These are phyloP conservation scores for Otatea glauca DNA, from an alignment of 176 grass and related monocot species.

Conservation along the genomic window DNA sequence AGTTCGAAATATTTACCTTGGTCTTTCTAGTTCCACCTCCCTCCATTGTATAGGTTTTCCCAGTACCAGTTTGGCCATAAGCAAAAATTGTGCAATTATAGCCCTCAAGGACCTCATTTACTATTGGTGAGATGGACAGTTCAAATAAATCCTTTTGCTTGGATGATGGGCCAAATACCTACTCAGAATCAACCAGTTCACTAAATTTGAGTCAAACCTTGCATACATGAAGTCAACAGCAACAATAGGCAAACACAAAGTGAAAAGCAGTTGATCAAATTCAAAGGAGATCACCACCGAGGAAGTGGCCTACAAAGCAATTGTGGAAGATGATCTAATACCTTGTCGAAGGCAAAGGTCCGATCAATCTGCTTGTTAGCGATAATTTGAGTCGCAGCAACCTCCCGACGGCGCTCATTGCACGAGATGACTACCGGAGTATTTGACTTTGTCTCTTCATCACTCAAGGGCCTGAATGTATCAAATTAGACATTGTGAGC, in stretches of 20 bases:
- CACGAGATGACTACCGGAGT: conserved; percentile 93
- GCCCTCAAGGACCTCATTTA: conserved; percentile 97
- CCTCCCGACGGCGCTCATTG: conserved; percentile 82
- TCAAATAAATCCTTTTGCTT: conserved; percentile 97
- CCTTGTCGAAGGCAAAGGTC: conserved; percentile 94
- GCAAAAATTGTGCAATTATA: conserved; percentile 99
- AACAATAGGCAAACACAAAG: conserved; percentile 35
- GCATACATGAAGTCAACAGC: conserved; percentile 8
- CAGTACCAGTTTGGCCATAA: conserved; percentile 95
- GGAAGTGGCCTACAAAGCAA: background rate
- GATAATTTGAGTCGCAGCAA: conserved; percentile 87
- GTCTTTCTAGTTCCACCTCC: conserved; percentile 93
- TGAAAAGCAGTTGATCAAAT: background rate
- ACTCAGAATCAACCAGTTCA: conserved; percentile 36
- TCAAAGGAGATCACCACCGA: background rate
- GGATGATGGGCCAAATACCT: conserved; percentile 92
- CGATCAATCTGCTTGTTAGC: conserved; percentile 98
- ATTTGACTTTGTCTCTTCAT: conserved; percentile 82
- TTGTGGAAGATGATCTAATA: conserved; percentile 40
- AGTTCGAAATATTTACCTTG: conserved; percentile 51
- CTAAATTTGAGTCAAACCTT: conserved; percentile 39
- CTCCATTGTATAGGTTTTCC: conserved; percentile 99
- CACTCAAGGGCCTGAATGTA: conserved; percentile 77
- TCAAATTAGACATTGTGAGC: conserved; percentile 33
- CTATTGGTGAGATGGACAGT: conserved; percentile 92